Percentiles rank a stretch among this genome's conserved stretches.
Conservation (phyloP, 2,329 filamentous ascomycete genomes). For the Rutstroemia sp. region DNA sequence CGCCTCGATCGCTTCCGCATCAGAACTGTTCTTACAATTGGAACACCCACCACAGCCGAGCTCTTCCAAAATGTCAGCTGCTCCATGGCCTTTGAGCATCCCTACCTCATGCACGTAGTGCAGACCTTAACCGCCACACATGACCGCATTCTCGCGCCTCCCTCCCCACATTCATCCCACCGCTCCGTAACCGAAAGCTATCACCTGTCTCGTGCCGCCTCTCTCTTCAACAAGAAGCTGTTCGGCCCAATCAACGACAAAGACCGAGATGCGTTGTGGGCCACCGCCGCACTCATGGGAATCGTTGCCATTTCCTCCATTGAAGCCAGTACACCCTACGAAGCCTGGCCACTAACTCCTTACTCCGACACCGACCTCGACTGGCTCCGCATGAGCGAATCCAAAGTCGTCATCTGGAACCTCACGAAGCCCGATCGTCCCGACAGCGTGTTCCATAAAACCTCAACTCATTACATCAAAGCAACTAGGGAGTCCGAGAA, state of each 20-base stretch:
- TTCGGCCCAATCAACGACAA: slow-evolving; percentile 30
- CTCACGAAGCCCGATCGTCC: slow-evolving; percentile 2
- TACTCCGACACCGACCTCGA: slow-evolving; percentile 40
- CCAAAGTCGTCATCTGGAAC: slow-evolving; percentile 47
- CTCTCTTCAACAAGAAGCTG: slow-evolving; percentile 40
- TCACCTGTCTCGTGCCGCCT: slow-evolving; percentile 41
- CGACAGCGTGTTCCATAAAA: not conserved
- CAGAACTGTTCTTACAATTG: slow-evolving; percentile 36
- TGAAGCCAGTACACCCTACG: slow-evolving; percentile 34
- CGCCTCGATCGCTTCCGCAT: slow-evolving; percentile 36
- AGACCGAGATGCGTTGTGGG: slow-evolving; percentile 42
- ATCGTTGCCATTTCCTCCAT: slow-evolving; percentile 38
- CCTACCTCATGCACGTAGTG: slow-evolving; percentile 40
- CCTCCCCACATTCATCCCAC: slow-evolving; percentile 19
- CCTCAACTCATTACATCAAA: not conserved
- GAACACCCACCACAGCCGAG: slow-evolving; percentile 25
- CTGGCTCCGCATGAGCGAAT: slow-evolving; percentile 51
- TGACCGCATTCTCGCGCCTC: slow-evolving; percentile 36
- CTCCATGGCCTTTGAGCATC: slow-evolving; percentile 3
- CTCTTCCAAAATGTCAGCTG: slow-evolving; percentile 33
- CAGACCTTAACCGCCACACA: slow-evolving; percentile 46
- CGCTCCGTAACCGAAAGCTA: slow-evolving; percentile 31
- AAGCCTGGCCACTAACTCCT: slow-evolving; percentile 49
- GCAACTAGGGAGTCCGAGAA: not conserved
- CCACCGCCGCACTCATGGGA: slow-evolving; percentile 40